Percentiles rank a stretch among this genome's conserved stretches.
Evolutionary conservation across 2,329 filamentous ascomycete species (phyloP).

Genomic region (Fusarium longipes): DNA sequence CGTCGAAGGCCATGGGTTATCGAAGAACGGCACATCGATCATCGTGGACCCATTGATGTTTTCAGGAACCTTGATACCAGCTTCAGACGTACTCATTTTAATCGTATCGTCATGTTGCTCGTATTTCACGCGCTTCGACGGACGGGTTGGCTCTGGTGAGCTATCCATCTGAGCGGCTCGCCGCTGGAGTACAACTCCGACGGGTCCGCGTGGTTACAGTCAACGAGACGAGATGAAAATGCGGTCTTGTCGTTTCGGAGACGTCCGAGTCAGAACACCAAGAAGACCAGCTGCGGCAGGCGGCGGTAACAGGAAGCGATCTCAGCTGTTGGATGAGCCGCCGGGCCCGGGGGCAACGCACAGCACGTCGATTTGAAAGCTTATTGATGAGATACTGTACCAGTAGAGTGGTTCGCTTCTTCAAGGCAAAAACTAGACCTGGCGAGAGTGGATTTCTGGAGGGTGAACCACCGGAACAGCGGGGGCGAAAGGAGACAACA

Average conservation of each 20-base stretch:
- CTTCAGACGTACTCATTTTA: conserved; percentile 28
- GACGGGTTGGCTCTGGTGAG: conserved; percentile 43
- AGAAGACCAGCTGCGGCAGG: conserved; percentile 16
- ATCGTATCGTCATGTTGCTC: conserved; percentile 33
- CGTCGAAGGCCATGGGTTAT: conserved; percentile 34
- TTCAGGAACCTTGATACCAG: conserved; percentile 22
- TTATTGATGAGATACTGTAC: conserved; percentile 40
- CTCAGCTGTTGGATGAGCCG: conserved; percentile 31
- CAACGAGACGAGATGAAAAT: conserved; percentile 41
- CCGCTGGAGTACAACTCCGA: conserved; percentile 32
- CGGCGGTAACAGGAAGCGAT: conserved; percentile 32
- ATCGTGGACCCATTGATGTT: conserved; percentile 23
- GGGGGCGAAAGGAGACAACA: conserved; percentile 45
- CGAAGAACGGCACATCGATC: conserved; percentile 34
- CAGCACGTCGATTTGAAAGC: conserved; percentile 38
- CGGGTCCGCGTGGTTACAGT: conserved; percentile 32
- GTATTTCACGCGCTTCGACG: conserved; percentile 47
- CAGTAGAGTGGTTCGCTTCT: conserved; percentile 48
- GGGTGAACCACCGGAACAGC: conserved; percentile 42
- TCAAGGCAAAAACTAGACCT: conserved; percentile 44
- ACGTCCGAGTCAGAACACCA: conserved; percentile 39
- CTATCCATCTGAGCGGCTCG: conserved; percentile 42
- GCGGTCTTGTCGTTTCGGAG: conserved; percentile 37
- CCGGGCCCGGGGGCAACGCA: conserved; percentile 35
- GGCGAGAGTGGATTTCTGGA: conserved; percentile 44